A percentile compares a stretch with the other conserved stretches of the same genome.
These are phyloP conservation scores for Thielaviopsis cerberus DNA, from an alignment of 2,329 filamentous ascomycete genomes.

Conservation along the genomic window DNA sequence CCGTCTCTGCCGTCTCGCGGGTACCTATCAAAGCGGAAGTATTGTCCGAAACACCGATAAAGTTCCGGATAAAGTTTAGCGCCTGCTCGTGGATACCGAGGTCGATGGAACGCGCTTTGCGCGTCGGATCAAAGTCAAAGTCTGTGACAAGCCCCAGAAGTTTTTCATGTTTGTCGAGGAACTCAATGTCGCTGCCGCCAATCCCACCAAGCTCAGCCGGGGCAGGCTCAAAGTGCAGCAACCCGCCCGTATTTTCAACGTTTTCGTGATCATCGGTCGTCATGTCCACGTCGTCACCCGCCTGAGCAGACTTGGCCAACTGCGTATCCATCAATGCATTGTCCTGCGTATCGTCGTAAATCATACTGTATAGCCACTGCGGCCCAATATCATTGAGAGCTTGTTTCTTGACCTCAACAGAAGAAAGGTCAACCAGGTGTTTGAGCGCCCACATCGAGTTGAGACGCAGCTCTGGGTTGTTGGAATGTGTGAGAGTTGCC, in stretches of 20 bases:
- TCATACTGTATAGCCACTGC: slow-evolving; percentile 63
- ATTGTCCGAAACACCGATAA: slow-evolving; percentile 31
- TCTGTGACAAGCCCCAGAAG: neutral
- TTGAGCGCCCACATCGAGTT: slow-evolving; percentile 90
- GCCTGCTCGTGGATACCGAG: slow-evolving; percentile 79
- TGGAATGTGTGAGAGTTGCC: slow-evolving; percentile 68
- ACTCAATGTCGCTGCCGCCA: slow-evolving; percentile 1
- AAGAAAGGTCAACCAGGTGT: slow-evolving; percentile 54
- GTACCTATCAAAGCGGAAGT: slow-evolving; percentile 22
- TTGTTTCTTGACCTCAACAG: slow-evolving; percentile 54
- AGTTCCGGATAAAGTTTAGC: slow-evolving; percentile 73
- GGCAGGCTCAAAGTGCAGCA: slow-evolving; percentile 1
- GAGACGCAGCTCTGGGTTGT: slow-evolving; percentile 58
- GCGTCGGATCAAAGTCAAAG: slow-evolving; percentile 14
- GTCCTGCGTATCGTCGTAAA: slow-evolving; percentile 34
- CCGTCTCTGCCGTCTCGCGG: slow-evolving; percentile 47
- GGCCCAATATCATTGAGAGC: slow-evolving; percentile 57
- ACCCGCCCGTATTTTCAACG: slow-evolving; percentile 23
- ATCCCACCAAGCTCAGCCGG: slow-evolving; percentile 3
- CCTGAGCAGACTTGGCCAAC: neutral
- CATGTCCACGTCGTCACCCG: slow-evolving; percentile 21
- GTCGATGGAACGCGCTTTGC: slow-evolving; percentile 57
- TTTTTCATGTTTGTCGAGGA: slow-evolving; percentile 1
- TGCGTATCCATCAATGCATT: slow-evolving; percentile 23
- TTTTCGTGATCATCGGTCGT: slow-evolving; percentile 44